Percentiles rank a stretch among this genome's conserved stretches.
phyloP scores from a whole-genome alignment of 257 asterid species.

The Cynanchum wilfordii region DNA sequence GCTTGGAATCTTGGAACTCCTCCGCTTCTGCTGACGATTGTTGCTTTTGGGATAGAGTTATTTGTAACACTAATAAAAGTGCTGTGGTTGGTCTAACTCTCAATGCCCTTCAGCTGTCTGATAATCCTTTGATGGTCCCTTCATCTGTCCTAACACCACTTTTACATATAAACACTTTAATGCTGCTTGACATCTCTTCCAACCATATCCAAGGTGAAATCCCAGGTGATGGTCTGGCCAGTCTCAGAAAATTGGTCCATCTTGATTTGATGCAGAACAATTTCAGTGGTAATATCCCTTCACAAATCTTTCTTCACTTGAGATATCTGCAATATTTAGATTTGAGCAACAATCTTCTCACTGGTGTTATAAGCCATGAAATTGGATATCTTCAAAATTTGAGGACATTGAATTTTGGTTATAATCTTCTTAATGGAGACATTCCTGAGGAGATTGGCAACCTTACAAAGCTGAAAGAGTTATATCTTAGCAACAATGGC shows the following conservation, averaged over 20 bases:
- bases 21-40: conserved; percentile 16
- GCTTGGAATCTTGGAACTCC: conserved; percentile 24
- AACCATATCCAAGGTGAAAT: conserved; percentile 23
- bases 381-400: conserved; percentile 17
- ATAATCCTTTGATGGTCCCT: conserved; percentile 5
- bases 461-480: conserved; percentile 18
- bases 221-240: conserved; percentile 19
- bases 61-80: conserved; percentile 10
- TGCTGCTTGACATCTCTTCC: conserved; percentile 30
- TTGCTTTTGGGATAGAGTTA: conserved; percentile 26
- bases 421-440: conserved; percentile 18
- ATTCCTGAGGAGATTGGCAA: conserved; percentile 29
- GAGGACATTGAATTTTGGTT: conserved; percentile 19
- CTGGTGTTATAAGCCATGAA: conserved; percentile 16
- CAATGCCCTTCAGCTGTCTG: conserved; percentile 2
- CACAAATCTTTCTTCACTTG: conserved; percentile 24
- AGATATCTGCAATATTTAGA: conserved; percentile 25
- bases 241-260: conserved; percentile 17
- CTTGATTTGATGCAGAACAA: conserved; percentile 24
- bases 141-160: conserved; percentile 25
- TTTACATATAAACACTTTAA: conserved; percentile 18
- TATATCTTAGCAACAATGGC: conserved; percentile 19
- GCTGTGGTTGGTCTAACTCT: conserved; percentile 13
- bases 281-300: conserved; percentile 27
- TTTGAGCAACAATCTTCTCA: conserved; percentile 19